Evolutionary conservation across 23 red algal species (phyloP), one percentile per base, ranked within the genome.

Genomic region (Gracilaria domingensis): DNA sequence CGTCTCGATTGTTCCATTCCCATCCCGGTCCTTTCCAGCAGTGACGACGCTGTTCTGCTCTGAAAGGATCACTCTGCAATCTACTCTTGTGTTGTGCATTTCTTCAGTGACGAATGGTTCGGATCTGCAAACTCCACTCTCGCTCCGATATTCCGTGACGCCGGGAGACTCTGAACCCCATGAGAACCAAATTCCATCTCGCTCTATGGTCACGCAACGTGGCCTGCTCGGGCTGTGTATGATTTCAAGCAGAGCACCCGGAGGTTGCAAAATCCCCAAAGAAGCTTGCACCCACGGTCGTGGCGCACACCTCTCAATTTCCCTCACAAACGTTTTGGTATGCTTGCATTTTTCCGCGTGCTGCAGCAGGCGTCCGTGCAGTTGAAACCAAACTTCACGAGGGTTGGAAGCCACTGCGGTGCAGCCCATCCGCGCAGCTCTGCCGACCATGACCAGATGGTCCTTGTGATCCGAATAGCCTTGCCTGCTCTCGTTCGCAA

Each of bases 201-300:
- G n/a, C n/a, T 64, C 8, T 18, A 64, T 30, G 21, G 8, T 64
- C 21, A 64, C 21, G 59, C 59, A 12, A 7, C n/a, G 21, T 30
- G 17, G 8, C 21, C 5, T 20, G 7, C 17, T 30, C 21, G 59
- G 59, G 28, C 28, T n/a, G 5, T 20, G 21, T 6, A 64, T 20
- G 28, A 64, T 64, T 64, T 64, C 59, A 8, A 24, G n/a, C 23
- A 35, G 11, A 76, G 71, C 71, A 42, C 71, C 71, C 34, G 71
- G 37, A n/a, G 36, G 26, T 76, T 76, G n/a, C 71, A 76, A 76
- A 76, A 76, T 5, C 5, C 71, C 71, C 44, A 76, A 76, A 47
- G 71, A 76, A n/a, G n/a, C n/a, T n/a, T n/a, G n/a, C n/a, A n/a
- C n/a, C n/a, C n/a, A n/a, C n/a, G n/a, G n/a, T n/a, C 4, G 7